phyloP scores from a whole-genome alignment of 306 rosid genomes.

The Begonia masoniana region DNA sequence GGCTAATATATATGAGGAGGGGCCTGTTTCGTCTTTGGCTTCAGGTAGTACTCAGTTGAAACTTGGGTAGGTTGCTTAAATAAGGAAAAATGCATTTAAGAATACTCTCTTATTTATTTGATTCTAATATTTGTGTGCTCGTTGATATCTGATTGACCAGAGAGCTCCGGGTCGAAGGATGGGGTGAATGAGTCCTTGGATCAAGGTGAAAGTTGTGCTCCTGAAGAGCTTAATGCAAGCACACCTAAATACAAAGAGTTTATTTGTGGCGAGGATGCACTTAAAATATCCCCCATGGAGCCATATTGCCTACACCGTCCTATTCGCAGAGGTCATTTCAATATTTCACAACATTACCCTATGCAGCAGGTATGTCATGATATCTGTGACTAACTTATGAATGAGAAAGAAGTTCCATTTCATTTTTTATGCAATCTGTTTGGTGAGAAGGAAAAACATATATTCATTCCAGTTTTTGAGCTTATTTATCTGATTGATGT shows the following conservation, averaged over 20 bases:
- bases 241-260: constrained; percentile 33
- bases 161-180: constrained; percentile 26
- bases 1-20: constrained; percentile 64
- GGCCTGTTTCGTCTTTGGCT: constrained; percentile 22
- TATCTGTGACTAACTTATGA: neutral
- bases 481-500: too few relatives aligned
- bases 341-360: constrained; percentile 76
- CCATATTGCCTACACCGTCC: constrained; percentile 80
- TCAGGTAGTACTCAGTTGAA: constrained; percentile 22
- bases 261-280: constrained; percentile 84
- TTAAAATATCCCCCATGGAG: constrained; percentile 56
- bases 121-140: neutral
- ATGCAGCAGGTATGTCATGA: constrained; percentile 73
- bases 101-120: too few relatives aligned
- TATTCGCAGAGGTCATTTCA: constrained; percentile 87
- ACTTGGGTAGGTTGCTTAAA: too few relatives aligned
- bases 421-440: neutral
- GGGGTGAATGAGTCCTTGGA: constrained; percentile 26
- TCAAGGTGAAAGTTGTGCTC: constrained; percentile 33
- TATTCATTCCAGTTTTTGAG: too few relatives aligned
- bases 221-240: constrained; percentile 29
- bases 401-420: too few relatives aligned
- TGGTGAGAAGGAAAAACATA: too few relatives aligned
- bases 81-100: too few relatives aligned
- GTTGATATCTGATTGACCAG: constrained; percentile 30